Conservation (phyloP, 306 rosid genomes). For the Quercus parvula region DNA sequence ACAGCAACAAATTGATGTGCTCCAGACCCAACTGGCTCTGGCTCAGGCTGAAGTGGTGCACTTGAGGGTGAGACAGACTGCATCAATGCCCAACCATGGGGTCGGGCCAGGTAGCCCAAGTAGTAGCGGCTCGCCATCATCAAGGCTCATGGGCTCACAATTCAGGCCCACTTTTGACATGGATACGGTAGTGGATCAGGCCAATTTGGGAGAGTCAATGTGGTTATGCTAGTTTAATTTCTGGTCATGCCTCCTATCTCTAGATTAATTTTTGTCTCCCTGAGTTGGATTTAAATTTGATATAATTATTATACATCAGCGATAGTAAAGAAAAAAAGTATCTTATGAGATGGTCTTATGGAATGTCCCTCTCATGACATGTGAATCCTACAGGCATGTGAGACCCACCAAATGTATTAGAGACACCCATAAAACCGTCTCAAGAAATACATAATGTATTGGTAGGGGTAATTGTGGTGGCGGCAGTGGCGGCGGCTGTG, state of each 20-base stretch:
- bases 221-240: constrained; percentile 42
- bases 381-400: too few species aligned
- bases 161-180: constrained; percentile 48
- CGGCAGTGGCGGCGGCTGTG: constrained; percentile 14
- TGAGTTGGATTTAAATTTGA: neutral
- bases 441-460: neutral
- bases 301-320: neutral
- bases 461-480: neutral
- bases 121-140: constrained; percentile 53
- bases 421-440: too few species aligned
- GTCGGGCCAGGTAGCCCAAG: constrained; percentile 59
- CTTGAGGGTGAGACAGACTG: constrained; percentile 51
- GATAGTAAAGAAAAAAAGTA: too few species aligned
- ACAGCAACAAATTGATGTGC: constrained; percentile 68
- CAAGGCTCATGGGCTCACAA: constrained; percentile 51
- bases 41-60: constrained; percentile 95
- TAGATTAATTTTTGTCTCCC: neutral
- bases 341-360: too few species aligned
- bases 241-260: neutral
- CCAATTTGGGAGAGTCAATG: constrained; percentile 51
- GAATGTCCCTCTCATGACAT: too few species aligned
- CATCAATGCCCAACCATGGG: constrained; percentile 36
- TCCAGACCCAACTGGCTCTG: constrained; percentile 73
- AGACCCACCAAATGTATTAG: too few species aligned
- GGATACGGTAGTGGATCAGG: constrained; percentile 58